These are phyloP conservation scores for Termitomyces sp. DNA, from an alignment of 768 basidiomycete genomes.

Conservation along the genomic window DNA sequence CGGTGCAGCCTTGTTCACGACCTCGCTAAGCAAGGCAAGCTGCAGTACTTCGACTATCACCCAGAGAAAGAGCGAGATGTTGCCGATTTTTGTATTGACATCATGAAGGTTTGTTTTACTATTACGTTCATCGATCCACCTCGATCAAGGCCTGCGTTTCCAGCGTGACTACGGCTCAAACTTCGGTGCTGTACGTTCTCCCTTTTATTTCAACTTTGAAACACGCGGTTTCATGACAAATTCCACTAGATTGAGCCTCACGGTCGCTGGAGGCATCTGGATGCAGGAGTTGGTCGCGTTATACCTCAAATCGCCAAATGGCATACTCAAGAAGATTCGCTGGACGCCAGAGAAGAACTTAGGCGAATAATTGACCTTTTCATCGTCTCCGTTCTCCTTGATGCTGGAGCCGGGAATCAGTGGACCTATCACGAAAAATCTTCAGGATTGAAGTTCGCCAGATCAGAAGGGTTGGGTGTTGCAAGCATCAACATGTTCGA, in stretches of 20 bases:
- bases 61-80: conserved; percentile 69
- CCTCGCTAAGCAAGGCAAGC: conserved; percentile 67
- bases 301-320: conserved; percentile 54
- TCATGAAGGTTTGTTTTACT: conserved; percentile 63
- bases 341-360: conserved; percentile 53
- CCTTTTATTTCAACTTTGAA: neutral
- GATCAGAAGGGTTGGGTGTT: conserved; percentile 83
- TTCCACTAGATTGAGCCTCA: conserved; percentile 74
- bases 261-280: conserved; percentile 87
- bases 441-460: conserved; percentile 47
- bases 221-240: neutral
- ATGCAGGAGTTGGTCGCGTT: conserved; percentile 62
- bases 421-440: conserved; percentile 73
- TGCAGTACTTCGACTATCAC: conserved; percentile 85
- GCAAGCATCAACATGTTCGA: conserved; percentile 90
- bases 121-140: neutral
- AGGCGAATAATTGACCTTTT: conserved; percentile 86
- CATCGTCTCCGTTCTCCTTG: conserved; percentile 86
- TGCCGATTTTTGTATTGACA: conserved; percentile 65
- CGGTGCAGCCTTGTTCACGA: conserved; percentile 75
- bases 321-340: conserved; percentile 34
- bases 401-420: conserved; percentile 84
- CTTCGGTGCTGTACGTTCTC: conserved; percentile 49
- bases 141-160: neutral
- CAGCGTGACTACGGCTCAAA: conserved; percentile 79